phyloP scores from a whole-genome alignment of 441 rosid genomes.

The Erodium texanum region DNA sequence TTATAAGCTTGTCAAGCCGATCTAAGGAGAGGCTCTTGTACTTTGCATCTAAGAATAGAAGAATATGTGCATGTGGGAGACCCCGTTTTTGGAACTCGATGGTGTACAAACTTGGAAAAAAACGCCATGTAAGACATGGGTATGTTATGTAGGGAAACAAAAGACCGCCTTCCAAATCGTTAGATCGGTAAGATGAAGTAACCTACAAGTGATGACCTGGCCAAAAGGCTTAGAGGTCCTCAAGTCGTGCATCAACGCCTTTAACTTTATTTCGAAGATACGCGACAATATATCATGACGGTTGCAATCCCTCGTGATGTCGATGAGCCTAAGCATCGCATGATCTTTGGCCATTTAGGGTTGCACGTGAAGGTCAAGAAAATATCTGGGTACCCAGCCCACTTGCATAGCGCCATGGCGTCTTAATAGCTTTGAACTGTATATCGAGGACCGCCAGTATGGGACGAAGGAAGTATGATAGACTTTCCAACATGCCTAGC shows the following conservation, averaged over 20 bases:
- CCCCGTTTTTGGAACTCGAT: slow-evolving; percentile 17
- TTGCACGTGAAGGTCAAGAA: slow-evolving; percentile 8
- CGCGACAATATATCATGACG: not conserved
- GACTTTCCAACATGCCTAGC: not conserved
- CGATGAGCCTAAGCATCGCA: not conserved
- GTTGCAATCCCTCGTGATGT: not conserved
- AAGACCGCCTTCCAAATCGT: no score
- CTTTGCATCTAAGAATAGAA: not conserved
- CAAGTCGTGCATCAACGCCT: not conserved
- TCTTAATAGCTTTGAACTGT: not conserved
- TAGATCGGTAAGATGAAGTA: no score
- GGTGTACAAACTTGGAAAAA: not conserved
- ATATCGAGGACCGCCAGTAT: not conserved
- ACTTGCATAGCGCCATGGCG: not conserved
- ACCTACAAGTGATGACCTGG: not conserved
- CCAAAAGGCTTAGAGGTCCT: not conserved
- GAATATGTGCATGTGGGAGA: slow-evolving; percentile 15
- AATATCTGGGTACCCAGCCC: not conserved
- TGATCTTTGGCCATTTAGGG: not conserved
- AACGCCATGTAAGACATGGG: no score
- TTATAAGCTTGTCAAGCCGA: not conserved
- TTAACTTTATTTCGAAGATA: not conserved
- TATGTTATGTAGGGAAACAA: no score
- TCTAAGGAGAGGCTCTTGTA: not conserved
- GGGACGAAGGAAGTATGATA: not conserved